Conservation (phyloP, 257 asterid genomes). For the Lithospermum erythrorhizon region DNA sequence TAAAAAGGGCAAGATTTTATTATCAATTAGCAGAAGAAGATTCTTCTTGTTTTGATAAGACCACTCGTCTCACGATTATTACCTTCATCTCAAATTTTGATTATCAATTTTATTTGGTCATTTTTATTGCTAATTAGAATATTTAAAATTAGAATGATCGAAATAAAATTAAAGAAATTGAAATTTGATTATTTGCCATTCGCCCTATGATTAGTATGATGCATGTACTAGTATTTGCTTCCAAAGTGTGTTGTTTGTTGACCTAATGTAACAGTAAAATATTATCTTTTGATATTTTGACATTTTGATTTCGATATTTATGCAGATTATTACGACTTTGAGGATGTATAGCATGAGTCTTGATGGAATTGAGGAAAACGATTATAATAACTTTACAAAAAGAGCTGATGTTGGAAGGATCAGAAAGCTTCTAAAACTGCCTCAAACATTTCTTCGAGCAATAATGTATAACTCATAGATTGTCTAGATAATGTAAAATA, state of each 20-base stretch:
- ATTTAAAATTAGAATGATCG: too few species aligned
- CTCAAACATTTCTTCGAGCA: slow-evolving; percentile 49
- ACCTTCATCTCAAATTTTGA: too few species aligned
- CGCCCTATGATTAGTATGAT: too few species aligned
- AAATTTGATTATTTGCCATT: too few species aligned
- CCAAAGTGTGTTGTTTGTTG: too few species aligned
- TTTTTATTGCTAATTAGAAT: too few species aligned
- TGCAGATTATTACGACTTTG: slow-evolving; percentile 71
- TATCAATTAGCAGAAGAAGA: slow-evolving; percentile 65
- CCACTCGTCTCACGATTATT: slow-evolving; percentile 78
- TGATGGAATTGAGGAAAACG: slow-evolving; percentile 62
- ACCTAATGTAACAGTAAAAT: too few species aligned
- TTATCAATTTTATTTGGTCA: not conserved
- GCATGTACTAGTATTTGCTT: too few species aligned
- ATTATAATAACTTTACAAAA: slow-evolving; percentile 57
- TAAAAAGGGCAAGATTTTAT: slow-evolving; percentile 60
- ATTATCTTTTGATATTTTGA: too few species aligned
- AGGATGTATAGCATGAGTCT: slow-evolving; percentile 55
- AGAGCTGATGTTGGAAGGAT: slow-evolving; percentile 62
- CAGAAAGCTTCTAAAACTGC: slow-evolving; percentile 48
- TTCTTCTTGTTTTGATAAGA: slow-evolving; percentile 59
- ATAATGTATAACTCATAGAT: slow-evolving; percentile 16
- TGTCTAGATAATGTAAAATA: slow-evolving; percentile 1
- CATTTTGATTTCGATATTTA: not conserved
- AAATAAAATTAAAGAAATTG: too few species aligned